Base-by-base conservation (phyloP, 2,329 filamentous ascomycete genomes). In the Fusarium sp. region DNA sequence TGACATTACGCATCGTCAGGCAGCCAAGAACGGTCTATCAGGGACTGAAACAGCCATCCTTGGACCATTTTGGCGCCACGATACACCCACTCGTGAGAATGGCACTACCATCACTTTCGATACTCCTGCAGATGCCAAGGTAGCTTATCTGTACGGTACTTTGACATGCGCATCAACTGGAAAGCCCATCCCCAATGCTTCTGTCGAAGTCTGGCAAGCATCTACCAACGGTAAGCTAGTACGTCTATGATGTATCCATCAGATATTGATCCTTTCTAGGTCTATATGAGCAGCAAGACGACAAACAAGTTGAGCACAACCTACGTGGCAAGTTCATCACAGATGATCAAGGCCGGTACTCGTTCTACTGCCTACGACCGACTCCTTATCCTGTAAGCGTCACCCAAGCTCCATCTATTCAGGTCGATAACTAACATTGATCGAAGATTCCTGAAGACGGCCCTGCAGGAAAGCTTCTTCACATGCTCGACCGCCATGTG, bases 1-100 rank as follows among this genome's bases (percentile, higher is more conserved):
- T 77, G 92, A 95, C 76, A 95, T 96, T 74, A 92, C 91, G 56
- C 91, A 89, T 80, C 89, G 88, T 50, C 68, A 74, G 17, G 84
- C 85, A 49, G 81, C 84, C 54, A 80, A 80, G 50, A 71, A 74
- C 35, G 65, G 75, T 39, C 80, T 82, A 15, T 74, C 80, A 15
- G 83, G 88, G 13, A 96, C 92, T 7, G 87, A 92, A 3, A 92
- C 91, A 6, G 89, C 93, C 40, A 93, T 97, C 68, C 85, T 97
- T 1, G 93, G 93, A 0, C 93, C 93, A 2, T 97, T 97, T 81
- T 96, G 92, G 87, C 86, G 92, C 7, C 84, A 88, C 43, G 85
- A 94, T 70, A 88, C 92, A 0, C 92, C 93, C 7, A 80, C 85
- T 59, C 85, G 90, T 46, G 80, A 87, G n/a, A 91, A 91, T 74